Base-by-base conservation (phyloP, 2,329 filamentous ascomycete species). In the Penicillium verrucosum region DNA sequence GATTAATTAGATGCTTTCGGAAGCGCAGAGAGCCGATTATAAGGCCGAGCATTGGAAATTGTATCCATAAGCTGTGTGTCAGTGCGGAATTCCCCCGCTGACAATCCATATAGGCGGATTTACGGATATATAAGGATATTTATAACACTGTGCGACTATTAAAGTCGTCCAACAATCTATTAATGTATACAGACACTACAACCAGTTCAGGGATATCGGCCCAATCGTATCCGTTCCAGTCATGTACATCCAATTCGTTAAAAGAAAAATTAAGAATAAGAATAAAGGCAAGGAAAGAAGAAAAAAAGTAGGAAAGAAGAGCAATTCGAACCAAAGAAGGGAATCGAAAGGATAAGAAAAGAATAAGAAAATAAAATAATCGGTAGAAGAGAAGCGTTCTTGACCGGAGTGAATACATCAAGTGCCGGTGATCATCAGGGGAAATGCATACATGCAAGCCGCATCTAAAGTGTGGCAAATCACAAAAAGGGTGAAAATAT, bases 71-170 rank as follows among this genome's bases (percentile, higher is more conserved):
- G 43, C 23, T 61, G 37, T 62, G 63, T 63, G 61, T 60, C 57
- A 61, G 65, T 61, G 65, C 67, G 67, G 66, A 66, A 67, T 49
- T 27, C 21, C 12, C 18, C 67, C 65, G 67, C 64, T 44, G 10
- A 23, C 12, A n/a, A 32, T 11, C 1, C 3, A 34, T 47, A 48
- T 47, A 48, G 18, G 18, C 61, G 50, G 60, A n/a, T 36, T 32
- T 59, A 57, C 54, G 57, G 59, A 47, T 49, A 44, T 29, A 14
- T 21, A 18, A 18, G 18, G 11, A 43, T 32, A 46, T 30, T 21
- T 2, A 27, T 16, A 48, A 49, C 32, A 51, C 21, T 29, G 34
- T 18, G 44, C 45, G 27, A 9, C 5, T n/a, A 50, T 36, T 21
- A 29, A 42, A 27, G 21, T 47, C 42, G 30, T 45, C n/a, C 38